These are phyloP conservation scores for Paracamarosporium sp. DNA, from an alignment of 2,329 filamentous ascomycete species.

Conservation along the genomic window DNA sequence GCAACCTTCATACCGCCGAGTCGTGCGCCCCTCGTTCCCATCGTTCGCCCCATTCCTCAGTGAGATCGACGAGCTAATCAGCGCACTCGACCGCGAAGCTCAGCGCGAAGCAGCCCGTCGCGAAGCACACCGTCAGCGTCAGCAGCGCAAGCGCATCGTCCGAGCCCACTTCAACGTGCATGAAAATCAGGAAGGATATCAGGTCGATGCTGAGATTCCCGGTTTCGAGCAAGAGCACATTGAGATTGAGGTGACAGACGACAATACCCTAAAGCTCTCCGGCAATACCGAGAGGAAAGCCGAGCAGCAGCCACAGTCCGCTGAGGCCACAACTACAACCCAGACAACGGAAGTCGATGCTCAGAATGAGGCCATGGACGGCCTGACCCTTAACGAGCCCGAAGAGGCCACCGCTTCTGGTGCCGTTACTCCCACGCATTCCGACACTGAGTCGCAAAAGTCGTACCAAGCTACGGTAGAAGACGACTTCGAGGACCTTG, in stretches of 20 bases:
- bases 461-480: constrained; percentile 46
- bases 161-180: constrained; percentile 40
- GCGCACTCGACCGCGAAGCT: constrained; percentile 39
- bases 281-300: constrained; percentile 36
- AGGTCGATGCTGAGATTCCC: constrained; percentile 39
- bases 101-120: constrained; percentile 19
- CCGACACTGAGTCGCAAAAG: constrained; percentile 38
- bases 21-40: constrained; percentile 25
- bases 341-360: not conserved
- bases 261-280: constrained; percentile 39
- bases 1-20: constrained; percentile 23
- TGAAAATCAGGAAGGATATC: constrained; percentile 37
- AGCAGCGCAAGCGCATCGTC: constrained; percentile 38
- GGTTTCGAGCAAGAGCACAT: constrained; percentile 45
- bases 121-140: constrained; percentile 34
- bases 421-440: constrained; percentile 24
- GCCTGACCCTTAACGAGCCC: constrained; percentile 27
- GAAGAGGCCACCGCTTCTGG: constrained; percentile 18
- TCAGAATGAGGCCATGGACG: constrained; percentile 25
- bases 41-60: constrained; percentile 41
- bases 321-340: constrained; percentile 10
- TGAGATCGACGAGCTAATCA: constrained; percentile 40
- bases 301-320: constrained; percentile 15
- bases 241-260: constrained; percentile 41
- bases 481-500: constrained; percentile 46